Conservation (phyloP, 768 basidiomycete genomes). For the Termitomyces sp. region DNA sequence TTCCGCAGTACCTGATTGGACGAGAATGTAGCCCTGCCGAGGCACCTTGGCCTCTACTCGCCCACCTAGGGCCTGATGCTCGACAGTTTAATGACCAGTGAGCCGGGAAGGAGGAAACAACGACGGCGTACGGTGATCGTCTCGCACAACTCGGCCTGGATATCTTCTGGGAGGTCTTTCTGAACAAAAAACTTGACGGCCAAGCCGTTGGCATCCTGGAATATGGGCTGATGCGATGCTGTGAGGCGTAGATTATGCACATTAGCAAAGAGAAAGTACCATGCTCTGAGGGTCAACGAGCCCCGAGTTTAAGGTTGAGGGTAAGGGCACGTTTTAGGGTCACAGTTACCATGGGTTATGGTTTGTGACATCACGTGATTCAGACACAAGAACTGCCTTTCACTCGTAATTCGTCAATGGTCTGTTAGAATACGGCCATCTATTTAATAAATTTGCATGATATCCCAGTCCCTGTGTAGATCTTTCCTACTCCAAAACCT, state of each 20-base stretch:
- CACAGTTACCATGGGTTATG: conserved; percentile 34
- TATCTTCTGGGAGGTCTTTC: conserved; percentile 67
- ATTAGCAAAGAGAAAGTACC: conserved; percentile 7
- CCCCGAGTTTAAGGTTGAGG: conserved; percentile 57
- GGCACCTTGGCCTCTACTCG: conserved; percentile 79
- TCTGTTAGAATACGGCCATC: background rate
- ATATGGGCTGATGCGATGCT: conserved; percentile 51
- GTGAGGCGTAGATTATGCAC: background rate
- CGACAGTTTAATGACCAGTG: background rate
- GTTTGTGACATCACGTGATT: conserved; percentile 24
- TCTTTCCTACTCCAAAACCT: conserved; percentile 58
- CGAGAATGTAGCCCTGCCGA: conserved; percentile 70
- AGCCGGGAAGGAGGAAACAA: background rate
- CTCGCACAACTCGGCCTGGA: conserved; percentile 71
- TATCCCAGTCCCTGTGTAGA: background rate
- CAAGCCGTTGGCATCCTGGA: conserved; percentile 65
- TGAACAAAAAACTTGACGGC: conserved; percentile 85
- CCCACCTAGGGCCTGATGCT: conserved; percentile 65
- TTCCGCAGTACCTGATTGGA: conserved; percentile 66
- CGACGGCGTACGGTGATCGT: conserved; percentile 58
- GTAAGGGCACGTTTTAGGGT: conserved; percentile 34
- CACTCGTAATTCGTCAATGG: background rate
- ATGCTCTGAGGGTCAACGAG: conserved; percentile 18
- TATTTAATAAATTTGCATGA: background rate
- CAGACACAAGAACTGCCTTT: too few species aligned